These are phyloP conservation scores for Aquilaria yunnanensis DNA, from an alignment of 345 rosid genomes.

Conservation along the genomic window DNA sequence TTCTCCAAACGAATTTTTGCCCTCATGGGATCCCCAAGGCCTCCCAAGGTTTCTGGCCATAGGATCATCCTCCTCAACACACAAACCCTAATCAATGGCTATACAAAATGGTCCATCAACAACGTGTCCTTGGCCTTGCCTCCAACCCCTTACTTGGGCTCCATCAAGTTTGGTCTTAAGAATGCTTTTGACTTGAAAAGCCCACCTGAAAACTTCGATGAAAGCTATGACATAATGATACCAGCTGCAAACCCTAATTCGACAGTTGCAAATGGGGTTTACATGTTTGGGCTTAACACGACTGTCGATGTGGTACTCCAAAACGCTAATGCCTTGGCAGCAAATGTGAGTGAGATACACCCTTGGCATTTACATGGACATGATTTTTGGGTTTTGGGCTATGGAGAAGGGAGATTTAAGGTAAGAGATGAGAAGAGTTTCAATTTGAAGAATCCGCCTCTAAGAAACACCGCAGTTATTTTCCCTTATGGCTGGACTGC, in stretches of 20 bases:
- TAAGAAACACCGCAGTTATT: conserved; percentile 55
- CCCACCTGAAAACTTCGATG: conserved; percentile 44
- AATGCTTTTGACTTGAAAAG: conserved; percentile 26
- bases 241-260: conserved; percentile 45
- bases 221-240: conserved; percentile 39
- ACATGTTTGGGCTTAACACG: conserved; percentile 28
- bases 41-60: conserved; percentile 28
- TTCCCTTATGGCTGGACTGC: conserved; percentile 96
- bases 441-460: conserved; percentile 64
- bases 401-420: conserved; percentile 59
- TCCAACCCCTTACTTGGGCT: conserved; percentile 70
- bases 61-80: conserved; percentile 64
- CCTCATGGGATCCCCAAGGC: conserved; percentile 34
- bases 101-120: conserved; percentile 63
- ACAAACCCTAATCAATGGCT: conserved; percentile 50
- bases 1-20: conserved; percentile 37
- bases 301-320: conserved; percentile 79
- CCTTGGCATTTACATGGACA: conserved; percentile 95
- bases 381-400: conserved; percentile 79
- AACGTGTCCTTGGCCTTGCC: conserved; percentile 59
- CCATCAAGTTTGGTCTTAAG: conserved; percentile 41
- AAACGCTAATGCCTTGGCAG: conserved; percentile 43
- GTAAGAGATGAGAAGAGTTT: conserved; percentile 25
- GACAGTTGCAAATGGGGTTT: conserved; percentile 44
- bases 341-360: conserved; percentile 53